These are phyloP conservation scores for Phoma herbarum DNA, from an alignment of 2,329 filamentous ascomycete species.

Conservation along the genomic window DNA sequence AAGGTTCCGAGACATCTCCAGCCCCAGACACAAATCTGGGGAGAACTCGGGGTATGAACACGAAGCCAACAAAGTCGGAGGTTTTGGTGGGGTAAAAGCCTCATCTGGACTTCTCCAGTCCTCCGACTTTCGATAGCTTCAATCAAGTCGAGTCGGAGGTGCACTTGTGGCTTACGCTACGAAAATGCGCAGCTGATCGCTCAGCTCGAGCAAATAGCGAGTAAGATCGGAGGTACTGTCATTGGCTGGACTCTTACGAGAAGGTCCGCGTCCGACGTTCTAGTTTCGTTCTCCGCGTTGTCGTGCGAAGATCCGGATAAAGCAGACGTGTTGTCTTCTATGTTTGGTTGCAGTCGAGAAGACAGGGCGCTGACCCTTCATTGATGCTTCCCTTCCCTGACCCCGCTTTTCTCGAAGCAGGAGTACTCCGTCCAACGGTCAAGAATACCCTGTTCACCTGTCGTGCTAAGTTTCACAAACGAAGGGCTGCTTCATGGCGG, in stretches of 20 bases:
- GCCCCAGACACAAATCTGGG: not conserved
- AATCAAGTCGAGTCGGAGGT: not conserved
- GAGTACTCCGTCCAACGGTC: not conserved
- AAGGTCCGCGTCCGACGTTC: slow-evolving; percentile 4
- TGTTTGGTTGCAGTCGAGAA: not conserved
- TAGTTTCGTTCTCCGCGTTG: not conserved
- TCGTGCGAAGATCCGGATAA: slow-evolving; percentile 1
- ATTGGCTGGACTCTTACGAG: not conserved
- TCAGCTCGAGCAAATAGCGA: not conserved
- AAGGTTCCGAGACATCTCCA: not conserved
- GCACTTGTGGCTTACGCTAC: slow-evolving; percentile 13
- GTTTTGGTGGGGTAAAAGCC: slow-evolving; percentile 1
- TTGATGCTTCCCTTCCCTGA: not conserved
- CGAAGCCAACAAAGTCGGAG: slow-evolving; percentile 3
- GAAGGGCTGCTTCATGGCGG: not conserved
- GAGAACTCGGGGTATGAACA: not conserved
- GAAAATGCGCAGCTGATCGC: not conserved
- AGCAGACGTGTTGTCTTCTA: not conserved
- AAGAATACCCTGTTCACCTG: too few relatives aligned
- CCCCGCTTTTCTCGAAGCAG: not conserved
- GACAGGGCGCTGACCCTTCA: not conserved
- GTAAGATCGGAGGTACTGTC: not conserved
- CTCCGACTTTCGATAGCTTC: slow-evolving; percentile 8
- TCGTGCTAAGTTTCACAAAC: not conserved
- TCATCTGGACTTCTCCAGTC: slow-evolving; percentile 3